phyloP scores from a whole-genome alignment of 192 early-diverging fungal species.

The Phlyctochytrium planicorne region DNA sequence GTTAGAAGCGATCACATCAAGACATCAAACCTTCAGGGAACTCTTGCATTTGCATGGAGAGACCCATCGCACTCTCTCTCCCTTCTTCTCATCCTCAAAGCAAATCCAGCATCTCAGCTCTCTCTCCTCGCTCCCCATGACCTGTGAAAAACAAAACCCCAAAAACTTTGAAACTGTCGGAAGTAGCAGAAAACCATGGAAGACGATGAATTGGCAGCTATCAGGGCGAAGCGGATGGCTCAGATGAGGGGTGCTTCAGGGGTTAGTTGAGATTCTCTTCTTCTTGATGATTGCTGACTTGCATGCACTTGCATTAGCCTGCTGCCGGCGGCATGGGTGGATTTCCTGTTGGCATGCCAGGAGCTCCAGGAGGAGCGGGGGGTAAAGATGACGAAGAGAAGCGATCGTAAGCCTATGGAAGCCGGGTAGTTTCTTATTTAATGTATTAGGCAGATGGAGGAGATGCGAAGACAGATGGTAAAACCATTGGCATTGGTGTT shows the following conservation, averaged over 20 bases:
- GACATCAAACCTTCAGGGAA: not conserved
- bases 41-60: not conserved
- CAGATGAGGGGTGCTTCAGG: slow-evolving; percentile 52
- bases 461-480: slow-evolving; percentile 75
- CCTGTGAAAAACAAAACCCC: too few species aligned
- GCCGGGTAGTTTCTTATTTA: too few species aligned
- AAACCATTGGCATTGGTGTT: too few species aligned
- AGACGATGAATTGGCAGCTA: slow-evolving; percentile 78
- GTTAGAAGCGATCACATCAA: not conserved
- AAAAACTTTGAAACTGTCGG: too few species aligned
- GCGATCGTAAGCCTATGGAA: slow-evolving; percentile 60
- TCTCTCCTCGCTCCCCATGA: too few species aligned
- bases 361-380: slow-evolving; percentile 31
- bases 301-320: not conserved
- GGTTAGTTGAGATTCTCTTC: slow-evolving; percentile 28
- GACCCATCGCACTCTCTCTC: slow-evolving; percentile 2
- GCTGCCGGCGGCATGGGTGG: slow-evolving; percentile 10
- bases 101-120: slow-evolving; percentile 41
- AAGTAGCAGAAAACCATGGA: too few species aligned
- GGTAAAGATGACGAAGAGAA: slow-evolving; percentile 71
- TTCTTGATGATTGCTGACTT: too few species aligned
- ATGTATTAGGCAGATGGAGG: slow-evolving; percentile 73
- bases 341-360: slow-evolving; percentile 45
- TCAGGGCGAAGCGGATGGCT: slow-evolving; percentile 68
- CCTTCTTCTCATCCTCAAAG: slow-evolving; percentile 31